Percentiles rank a stretch among this genome's conserved stretches.
Conservation (phyloP, 164 flowering plant genomes). For the Litsea cubeba region DNA sequence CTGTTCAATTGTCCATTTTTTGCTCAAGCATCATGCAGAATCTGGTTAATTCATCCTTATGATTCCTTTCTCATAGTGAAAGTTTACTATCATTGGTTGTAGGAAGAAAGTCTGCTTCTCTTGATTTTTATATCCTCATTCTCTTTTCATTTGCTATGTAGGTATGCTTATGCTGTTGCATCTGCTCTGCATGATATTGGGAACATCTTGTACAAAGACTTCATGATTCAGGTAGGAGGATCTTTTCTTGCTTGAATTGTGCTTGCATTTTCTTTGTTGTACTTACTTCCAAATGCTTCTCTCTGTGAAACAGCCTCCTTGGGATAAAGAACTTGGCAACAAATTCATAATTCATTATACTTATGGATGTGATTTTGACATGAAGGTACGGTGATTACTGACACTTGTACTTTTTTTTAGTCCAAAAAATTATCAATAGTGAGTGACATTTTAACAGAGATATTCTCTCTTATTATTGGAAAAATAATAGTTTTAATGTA, state of each 20-base stretch:
- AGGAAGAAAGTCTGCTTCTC: no score
- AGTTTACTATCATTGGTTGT: no score
- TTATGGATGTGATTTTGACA: conserved; percentile 89
- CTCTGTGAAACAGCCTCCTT: conserved; percentile 68
- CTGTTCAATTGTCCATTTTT: no score
- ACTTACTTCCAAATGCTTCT: not conserved
- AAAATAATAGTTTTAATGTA: not conserved
- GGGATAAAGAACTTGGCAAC: conserved; percentile 79
- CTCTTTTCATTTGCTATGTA: conserved; percentile 19
- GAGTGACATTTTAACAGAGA: not conserved
- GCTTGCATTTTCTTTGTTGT: not conserved
- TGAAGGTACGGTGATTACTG: conserved; percentile 54
- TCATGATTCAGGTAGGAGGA: conserved; percentile 87
- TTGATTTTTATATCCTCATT: not conserved
- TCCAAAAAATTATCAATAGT: not conserved
- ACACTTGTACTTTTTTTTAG: not conserved
- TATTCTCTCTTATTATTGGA: not conserved
- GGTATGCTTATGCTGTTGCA: conserved; percentile 99
- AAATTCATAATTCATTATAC: conserved; percentile 91
- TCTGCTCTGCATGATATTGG: conserved; percentile 86
- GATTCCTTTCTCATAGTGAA: not conserved
- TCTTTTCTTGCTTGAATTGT: conserved; percentile 1
- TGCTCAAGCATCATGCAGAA: not conserved
- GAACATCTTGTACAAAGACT: conserved; percentile 83
- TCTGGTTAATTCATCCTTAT: not conserved